A percentile compares a stretch with the other conserved stretches of the same genome.
phyloP scores from a whole-genome alignment of 805 yeast genomes.

The Saccharomycopsis synnaedendra region DNA sequence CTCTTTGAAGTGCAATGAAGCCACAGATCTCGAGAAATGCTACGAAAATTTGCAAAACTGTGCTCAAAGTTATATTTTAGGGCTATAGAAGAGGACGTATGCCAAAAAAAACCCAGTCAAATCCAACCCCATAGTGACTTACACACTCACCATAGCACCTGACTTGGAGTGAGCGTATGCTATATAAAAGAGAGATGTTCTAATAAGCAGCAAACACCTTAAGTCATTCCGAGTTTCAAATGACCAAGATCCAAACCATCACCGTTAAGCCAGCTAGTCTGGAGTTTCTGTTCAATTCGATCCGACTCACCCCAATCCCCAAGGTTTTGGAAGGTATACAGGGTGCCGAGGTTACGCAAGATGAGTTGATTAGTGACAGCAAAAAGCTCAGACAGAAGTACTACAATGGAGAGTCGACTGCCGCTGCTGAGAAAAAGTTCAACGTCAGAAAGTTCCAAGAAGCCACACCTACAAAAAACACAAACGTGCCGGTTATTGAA shows the following conservation, averaged over 20 bases:
- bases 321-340: neutral
- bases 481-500: constrained; percentile 2
- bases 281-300: constrained; percentile 5
- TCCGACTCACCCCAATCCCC: constrained; percentile 12
- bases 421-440: constrained; percentile 18
- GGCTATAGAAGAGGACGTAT: neutral
- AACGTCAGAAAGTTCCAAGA: constrained; percentile 24
- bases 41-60: neutral
- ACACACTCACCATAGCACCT: neutral
- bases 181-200: neutral
- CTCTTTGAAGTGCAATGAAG: neutral
- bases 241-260: neutral
- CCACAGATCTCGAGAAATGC: neutral
- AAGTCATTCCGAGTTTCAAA: too few species aligned
- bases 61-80: neutral
- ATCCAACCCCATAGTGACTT: neutral
- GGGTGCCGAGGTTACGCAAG: constrained; percentile 4
- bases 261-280: neutral
- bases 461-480: constrained; percentile 18
- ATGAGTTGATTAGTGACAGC: constrained; percentile 2
- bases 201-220: too few species aligned
- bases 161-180: neutral
- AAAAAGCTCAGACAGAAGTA: constrained; percentile 3
- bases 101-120: neutral
- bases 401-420: neutral